These are phyloP conservation scores for Terana coerulea DNA, from an alignment of 768 basidiomycete species.

Conservation along the genomic window DNA sequence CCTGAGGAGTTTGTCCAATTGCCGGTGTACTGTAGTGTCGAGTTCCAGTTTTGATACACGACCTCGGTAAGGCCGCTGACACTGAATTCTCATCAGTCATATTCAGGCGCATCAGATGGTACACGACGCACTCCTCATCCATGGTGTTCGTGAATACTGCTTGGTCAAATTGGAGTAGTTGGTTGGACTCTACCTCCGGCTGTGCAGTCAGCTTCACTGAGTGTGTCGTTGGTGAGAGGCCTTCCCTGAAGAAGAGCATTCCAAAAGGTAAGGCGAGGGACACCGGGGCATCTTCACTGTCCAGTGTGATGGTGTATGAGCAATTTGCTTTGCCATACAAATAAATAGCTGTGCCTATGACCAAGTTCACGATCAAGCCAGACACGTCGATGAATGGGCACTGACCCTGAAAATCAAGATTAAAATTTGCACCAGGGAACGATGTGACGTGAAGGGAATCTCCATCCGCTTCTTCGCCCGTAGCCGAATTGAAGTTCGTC, in stretches of 20 bases:
- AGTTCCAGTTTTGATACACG: conserved; percentile 31
- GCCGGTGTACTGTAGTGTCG: conserved; percentile 42
- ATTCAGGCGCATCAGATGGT: no score
- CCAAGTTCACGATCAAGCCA: not conserved
- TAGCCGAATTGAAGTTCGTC: not conserved
- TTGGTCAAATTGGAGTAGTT: conserved; percentile 49
- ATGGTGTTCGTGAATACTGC: conserved; percentile 42
- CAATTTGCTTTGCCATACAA: conserved; percentile 46
- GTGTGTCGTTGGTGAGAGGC: conserved; percentile 48
- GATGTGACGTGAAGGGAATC: conserved; percentile 20
- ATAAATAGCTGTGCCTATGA: conserved; percentile 57
- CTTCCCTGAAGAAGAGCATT: conserved; percentile 43
- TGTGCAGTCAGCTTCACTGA: conserved; percentile 48
- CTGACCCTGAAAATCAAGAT: conserved; percentile 25
- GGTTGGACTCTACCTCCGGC: conserved; percentile 11
- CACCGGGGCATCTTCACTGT: conserved; percentile 34
- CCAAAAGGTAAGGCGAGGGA: conserved; percentile 13
- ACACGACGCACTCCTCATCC: not conserved
- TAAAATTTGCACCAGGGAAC: conserved; percentile 20
- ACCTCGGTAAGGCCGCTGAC: not conserved
- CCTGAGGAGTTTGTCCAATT: conserved; percentile 43
- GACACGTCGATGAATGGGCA: no score
- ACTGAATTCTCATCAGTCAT: not conserved
- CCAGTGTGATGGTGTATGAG: conserved; percentile 45
- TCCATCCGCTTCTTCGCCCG: not conserved